phyloP scores from a whole-genome alignment of 2,329 filamentous ascomycete genomes.

The Penicillium sp. region DNA sequence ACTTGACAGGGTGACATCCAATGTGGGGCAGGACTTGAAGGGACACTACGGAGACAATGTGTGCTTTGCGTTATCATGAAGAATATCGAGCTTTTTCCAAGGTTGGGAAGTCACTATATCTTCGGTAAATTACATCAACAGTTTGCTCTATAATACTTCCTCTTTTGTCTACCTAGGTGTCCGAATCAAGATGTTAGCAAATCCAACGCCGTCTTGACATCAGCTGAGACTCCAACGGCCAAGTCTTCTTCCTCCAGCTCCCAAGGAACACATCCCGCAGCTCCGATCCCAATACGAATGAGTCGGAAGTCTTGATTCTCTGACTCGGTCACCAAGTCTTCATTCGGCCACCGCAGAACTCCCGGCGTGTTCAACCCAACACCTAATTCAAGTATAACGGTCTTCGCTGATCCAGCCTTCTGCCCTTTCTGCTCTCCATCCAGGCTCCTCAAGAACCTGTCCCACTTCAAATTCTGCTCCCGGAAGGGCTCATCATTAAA shows the following conservation, averaged over 20 bases:
- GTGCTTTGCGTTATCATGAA: no score
- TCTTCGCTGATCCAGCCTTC: neutral
- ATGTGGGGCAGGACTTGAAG: no score
- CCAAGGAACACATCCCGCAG: constrained; percentile 22
- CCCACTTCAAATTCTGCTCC: constrained; percentile 14
- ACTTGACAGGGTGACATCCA: no score
- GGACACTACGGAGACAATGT: no score
- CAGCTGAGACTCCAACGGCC: constrained; percentile 15
- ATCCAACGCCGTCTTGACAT: no score
- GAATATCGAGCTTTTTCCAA: no score
- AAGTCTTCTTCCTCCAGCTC: constrained; percentile 17
- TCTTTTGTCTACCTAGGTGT: no score
- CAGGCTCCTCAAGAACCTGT: constrained; percentile 4
- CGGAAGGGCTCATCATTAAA: constrained; percentile 20
- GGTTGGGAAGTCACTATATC: no score
- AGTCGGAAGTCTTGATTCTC: constrained; percentile 8
- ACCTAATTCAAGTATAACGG: constrained; percentile 23
- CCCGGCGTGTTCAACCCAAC: constrained; percentile 25
- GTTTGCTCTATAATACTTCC: no score
- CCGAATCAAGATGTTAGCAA: no score
- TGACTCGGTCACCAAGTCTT: constrained; percentile 17
- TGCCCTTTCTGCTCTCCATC: neutral
- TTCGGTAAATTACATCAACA: no score
- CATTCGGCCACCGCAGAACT: constrained; percentile 25
- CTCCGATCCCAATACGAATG: constrained; percentile 21